Evolutionary conservation across 352 stramenopile species (phyloP).

Genomic region (Aphanomyces cochlioides): DNA sequence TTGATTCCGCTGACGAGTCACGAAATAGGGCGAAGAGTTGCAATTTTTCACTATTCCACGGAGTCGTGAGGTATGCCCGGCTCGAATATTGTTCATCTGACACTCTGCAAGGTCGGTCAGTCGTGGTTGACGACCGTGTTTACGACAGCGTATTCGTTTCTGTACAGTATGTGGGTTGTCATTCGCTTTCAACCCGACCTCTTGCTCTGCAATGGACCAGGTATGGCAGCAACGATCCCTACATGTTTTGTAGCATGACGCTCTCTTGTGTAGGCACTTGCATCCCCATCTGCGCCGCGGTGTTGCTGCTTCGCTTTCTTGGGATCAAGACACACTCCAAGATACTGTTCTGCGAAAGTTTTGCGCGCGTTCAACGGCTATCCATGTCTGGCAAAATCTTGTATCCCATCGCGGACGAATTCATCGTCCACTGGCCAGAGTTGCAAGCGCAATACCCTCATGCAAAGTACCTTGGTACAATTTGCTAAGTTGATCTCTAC

Average conservation of each 20-base stretch:
- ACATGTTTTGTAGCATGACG: conserved; percentile 10
- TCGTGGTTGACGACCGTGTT: conserved; percentile 87
- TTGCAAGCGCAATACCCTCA: conserved; percentile 77
- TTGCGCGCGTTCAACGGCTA: conserved; percentile 89
- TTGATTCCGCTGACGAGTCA: too few species aligned
- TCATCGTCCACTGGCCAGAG: conserved; percentile 93
- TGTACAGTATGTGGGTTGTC: conserved; percentile 71
- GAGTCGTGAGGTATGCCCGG: conserved; percentile 74
- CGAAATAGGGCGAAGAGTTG: conserved; percentile 35
- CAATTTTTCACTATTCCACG: conserved; percentile 83
- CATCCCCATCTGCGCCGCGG: conserved; percentile 85
- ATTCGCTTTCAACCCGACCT: conserved; percentile 73
- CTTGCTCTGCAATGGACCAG: conserved; percentile 92
- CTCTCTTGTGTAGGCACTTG: conserved; percentile 73
- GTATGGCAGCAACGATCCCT: conserved; percentile 29
- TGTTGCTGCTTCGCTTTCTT: conserved; percentile 82
- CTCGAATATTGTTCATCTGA: neutral
- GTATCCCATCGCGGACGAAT: conserved; percentile 91
- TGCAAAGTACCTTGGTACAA: conserved; percentile 82
- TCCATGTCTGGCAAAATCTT: conserved; percentile 92
- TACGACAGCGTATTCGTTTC: conserved; percentile 80
- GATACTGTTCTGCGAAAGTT: conserved; percentile 94
- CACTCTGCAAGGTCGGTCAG: conserved; percentile 76
- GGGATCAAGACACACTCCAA: conserved; percentile 54
- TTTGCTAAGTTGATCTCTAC: conserved; percentile 51